Evolutionary conservation across 768 basidiomycete species (phyloP).

Genomic region (Royoungia palumana): DNA sequence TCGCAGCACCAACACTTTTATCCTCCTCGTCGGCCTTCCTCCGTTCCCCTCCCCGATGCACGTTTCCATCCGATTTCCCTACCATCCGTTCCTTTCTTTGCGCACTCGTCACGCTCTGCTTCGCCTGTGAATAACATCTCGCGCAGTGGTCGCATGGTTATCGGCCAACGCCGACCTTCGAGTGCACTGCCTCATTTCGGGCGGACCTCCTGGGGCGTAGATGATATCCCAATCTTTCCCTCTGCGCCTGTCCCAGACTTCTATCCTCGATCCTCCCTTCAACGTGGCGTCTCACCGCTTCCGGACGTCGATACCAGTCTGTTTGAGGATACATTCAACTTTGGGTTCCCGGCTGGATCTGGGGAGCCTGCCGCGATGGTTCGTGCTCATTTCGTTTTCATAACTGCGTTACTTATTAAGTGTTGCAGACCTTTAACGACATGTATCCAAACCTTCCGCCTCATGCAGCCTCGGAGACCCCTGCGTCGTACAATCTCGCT

Average conservation of each 20-base stretch:
- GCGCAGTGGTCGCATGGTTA: conserved; percentile 37
- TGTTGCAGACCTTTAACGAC: conserved; percentile 19
- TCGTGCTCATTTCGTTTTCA: background rate
- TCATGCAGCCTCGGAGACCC: conserved; percentile 11
- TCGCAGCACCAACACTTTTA: conserved; percentile 24
- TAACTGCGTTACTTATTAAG: background rate
- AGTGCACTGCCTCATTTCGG: conserved; percentile 41
- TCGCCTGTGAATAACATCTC: conserved; percentile 47
- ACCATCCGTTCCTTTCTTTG: conserved; percentile 43
- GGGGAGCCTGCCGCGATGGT: conserved; percentile 15
- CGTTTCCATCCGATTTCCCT: conserved; percentile 40
- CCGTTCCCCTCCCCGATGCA: conserved; percentile 55
- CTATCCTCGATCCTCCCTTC: conserved; percentile 27
- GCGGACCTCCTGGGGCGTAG: conserved; percentile 25
- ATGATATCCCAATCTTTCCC: conserved; percentile 26
- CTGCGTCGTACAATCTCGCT: conserved; percentile 14
- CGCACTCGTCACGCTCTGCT: conserved; percentile 37
- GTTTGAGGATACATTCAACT: conserved; percentile 43
- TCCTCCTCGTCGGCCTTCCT: conserved; percentile 54
- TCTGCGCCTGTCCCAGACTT: background rate
- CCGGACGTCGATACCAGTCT: conserved; percentile 48
- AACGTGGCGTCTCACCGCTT: conserved; percentile 44
- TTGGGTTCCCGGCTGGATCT: conserved; percentile 21
- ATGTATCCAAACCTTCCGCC: conserved; percentile 24
- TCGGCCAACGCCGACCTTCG: conserved; percentile 49